Base-by-base conservation (phyloP, 768 basidiomycete species). In the Leccinellum albellum region DNA sequence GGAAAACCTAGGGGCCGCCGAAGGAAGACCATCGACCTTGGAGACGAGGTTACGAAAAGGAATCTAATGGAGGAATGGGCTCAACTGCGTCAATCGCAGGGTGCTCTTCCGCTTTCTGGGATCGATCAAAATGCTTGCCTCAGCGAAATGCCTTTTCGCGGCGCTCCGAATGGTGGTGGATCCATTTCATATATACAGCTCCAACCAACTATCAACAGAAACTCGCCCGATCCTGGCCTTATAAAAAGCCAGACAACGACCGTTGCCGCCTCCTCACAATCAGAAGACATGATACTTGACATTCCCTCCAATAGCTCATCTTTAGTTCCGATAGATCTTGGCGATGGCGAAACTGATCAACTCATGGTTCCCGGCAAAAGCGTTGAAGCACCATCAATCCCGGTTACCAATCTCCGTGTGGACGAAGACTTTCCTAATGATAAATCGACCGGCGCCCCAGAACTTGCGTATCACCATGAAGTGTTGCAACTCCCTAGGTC, bases 1-100 rank as follows among this genome's bases (percentile, higher is more conserved):
- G 61, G 50, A 48, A 63, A 57, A 28, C 23, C 45, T 21, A 65
- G 47, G 52, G 65, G 65, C 13, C 66, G 57, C 37, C 58, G 50
- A 57, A 59, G 58, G 51, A 62, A 55, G 51, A 23, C 9, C 6
- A 26, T 51, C 24, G 58, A 62, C 51, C 53, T 70, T 53, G 50
- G 46, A 15, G 62, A 73, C 35, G 65, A 65, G 46, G 56, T 51
- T 14, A 45, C 53, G 14, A 73, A 62, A 52, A 62, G n/a, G n/a
- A 50, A 59, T 37, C 23, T 71, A 24, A 71, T 71, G 51, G 63
- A 70, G 31, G 61, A 71, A 49, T 73, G 70, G 70, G 70, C 65
- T 28, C 63, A 54, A n/a, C 53, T 70, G 54, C 71, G 70, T 42
- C 65, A 58, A 61, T 71, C 58, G 4, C 70, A 67, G 51, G 69